Base-by-base conservation (phyloP, 2,329 filamentous ascomycete genomes). In the Neoascochyta sp. region DNA sequence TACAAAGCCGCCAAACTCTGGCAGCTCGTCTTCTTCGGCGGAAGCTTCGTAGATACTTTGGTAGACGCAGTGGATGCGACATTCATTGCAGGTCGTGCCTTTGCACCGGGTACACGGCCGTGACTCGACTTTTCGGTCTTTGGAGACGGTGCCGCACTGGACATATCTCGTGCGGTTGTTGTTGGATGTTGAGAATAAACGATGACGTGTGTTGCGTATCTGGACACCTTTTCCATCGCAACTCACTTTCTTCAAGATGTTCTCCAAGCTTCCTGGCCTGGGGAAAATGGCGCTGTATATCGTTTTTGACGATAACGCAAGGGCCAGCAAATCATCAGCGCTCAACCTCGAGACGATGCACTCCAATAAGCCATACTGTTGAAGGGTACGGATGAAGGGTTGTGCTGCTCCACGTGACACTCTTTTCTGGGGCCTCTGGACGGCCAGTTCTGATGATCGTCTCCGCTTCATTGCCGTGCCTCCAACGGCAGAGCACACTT, bases 31-130 rank as follows among this genome's bases (percentile, higher is more conserved):
- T 1, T 45, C 36, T 1, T 54, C 50, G 11, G 40, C 40, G 3
- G 48, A 34, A 4, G 40, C 23, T 31, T 55, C 47, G 33, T 47
- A 50, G 27, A 50, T 50, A 24, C 45, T 56, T 20, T 59, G 55
- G 22, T 57, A 62, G 4, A 59, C 52, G 34, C 52, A 57, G 27
- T 62, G 57, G 18, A 59, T 50, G 6, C 57, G 48, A 24, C 57
- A 62, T 30, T 62, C 57, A 21, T 62, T 37, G 37, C 57, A 62
- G 3, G 57, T 62, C n/a, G 36, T 57, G 2, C 46, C 33, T 10
- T 43, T 45, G 32, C 57, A 62, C 6, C 22, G 36, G 7, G 38
- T 25, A 23, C 57, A 62, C 9, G 57, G 49, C 10, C 32, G 42
- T 13, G 45, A 47, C 16, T 52, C 44, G 10, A 52, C 34, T 2